Evolutionary conservation across 176 grass and related monocot species (phyloP).

Genomic region (Dactylis glomerata): DNA sequence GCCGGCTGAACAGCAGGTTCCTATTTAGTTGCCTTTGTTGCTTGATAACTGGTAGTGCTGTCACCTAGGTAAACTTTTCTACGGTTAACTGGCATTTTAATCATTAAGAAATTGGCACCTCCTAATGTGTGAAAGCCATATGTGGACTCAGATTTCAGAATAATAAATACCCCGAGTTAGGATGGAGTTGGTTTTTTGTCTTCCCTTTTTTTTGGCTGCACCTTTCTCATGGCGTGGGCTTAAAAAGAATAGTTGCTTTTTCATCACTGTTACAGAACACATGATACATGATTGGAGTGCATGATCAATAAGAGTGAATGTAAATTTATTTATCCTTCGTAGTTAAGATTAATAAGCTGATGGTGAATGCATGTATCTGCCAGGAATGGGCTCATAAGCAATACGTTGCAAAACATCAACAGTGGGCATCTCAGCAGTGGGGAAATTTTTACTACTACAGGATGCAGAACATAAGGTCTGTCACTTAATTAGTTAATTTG

Average conservation of each 20-base stretch:
- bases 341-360: background rate
- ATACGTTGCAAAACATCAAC: constrained; percentile 94
- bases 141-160: background rate
- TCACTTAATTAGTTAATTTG: constrained; percentile 18
- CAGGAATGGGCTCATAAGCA: constrained; percentile 97
- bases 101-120: background rate
- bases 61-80: constrained; percentile 10
- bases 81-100: background rate
- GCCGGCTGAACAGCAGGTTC: constrained; percentile 78
- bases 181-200: background rate
- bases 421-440: constrained; percentile 98
- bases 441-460: constrained; percentile 99
- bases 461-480: constrained; percentile 92
- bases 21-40: constrained; percentile 19
- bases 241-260: background rate
- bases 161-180: background rate
- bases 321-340: background rate
- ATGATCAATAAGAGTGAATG: background rate
- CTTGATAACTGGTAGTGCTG: background rate
- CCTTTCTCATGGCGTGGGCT: background rate
- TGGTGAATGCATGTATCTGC: background rate
- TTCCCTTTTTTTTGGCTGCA: background rate
- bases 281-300: background rate
- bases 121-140: background rate
- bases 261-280: background rate